Conservation (phyloP, 2,329 filamentous ascomycete genomes). For the Talaromyces pinophilus region DNA sequence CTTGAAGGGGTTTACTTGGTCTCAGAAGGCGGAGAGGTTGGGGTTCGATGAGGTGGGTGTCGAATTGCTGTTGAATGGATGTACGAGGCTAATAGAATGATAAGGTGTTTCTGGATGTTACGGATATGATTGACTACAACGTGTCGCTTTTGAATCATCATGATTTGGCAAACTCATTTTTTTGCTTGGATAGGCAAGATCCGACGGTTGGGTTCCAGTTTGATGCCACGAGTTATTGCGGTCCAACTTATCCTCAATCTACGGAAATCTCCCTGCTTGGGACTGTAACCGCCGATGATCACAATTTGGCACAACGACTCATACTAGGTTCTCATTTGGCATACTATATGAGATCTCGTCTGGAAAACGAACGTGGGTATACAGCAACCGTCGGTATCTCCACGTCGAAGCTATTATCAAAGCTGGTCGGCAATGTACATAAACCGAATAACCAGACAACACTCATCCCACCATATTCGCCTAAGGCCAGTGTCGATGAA, state of each 20-base stretch:
- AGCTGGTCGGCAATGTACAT: slow-evolving; percentile 78
- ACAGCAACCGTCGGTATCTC: slow-evolving; percentile 86
- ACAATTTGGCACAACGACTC: slow-evolving; percentile 59
- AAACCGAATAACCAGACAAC: slow-evolving; percentile 90
- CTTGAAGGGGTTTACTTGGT: slow-evolving; percentile 75
- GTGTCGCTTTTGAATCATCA: slow-evolving; percentile 67
- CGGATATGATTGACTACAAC: slow-evolving; percentile 84
- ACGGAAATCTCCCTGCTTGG: background rate
- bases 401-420: slow-evolving; percentile 82
- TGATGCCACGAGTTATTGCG: slow-evolving; percentile 68
- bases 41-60: slow-evolving; percentile 81
- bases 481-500: slow-evolving; percentile 20
- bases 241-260: slow-evolving; percentile 58
- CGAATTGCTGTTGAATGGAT: slow-evolving; percentile 1
- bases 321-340: slow-evolving; percentile 80
- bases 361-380: slow-evolving; percentile 78
- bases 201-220: slow-evolving; percentile 79
- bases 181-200: slow-evolving; percentile 70
- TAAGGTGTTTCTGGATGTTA: slow-evolving; percentile 73
- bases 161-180: slow-evolving; percentile 70
- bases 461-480: slow-evolving; percentile 65
- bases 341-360: slow-evolving; percentile 66
- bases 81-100: background rate
- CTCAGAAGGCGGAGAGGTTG: slow-evolving; percentile 72
- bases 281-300: slow-evolving; percentile 4